phyloP scores from a whole-genome alignment of 2,329 filamentous ascomycete species.

The Lasiodiplodia theobromae region DNA sequence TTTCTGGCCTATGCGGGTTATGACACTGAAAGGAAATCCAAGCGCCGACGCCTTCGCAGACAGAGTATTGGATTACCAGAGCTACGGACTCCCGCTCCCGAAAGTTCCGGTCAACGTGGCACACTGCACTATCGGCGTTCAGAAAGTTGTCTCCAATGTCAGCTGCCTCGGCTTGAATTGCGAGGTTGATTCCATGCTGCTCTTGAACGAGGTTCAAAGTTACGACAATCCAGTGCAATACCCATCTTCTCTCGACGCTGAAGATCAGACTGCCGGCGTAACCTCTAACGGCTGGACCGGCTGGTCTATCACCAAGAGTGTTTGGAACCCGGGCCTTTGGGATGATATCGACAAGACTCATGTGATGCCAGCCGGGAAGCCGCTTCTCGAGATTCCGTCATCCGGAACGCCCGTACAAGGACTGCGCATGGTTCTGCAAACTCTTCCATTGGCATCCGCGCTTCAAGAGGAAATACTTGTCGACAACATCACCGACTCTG shows the following conservation, averaged over 20 bases:
- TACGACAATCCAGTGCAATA: background rate
- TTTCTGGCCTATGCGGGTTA: background rate
- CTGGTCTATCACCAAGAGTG: background rate
- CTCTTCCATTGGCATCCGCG: background rate
- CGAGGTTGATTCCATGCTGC: background rate
- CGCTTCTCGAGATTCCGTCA: background rate
- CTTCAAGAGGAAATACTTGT: background rate
- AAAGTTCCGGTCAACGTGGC: background rate
- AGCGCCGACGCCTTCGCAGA: background rate
- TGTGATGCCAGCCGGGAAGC: background rate
- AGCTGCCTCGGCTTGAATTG: background rate
- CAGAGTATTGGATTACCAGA: background rate
- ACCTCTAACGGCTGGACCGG: too few species aligned
- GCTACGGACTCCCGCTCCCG: background rate
- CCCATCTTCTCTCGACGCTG: background rate
- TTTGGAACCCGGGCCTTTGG: background rate
- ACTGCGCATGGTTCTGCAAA: background rate
- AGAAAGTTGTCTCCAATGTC: background rate
- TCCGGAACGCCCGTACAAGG: background rate
- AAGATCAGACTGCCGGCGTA: background rate
- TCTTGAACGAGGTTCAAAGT: background rate
- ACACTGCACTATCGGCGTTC: background rate
- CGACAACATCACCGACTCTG: background rate
- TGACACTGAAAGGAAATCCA: background rate
- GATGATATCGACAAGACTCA: background rate